These are phyloP conservation scores for Paspalum notatum DNA, from an alignment of 176 grass and related monocot genomes.

Conservation along the genomic window DNA sequence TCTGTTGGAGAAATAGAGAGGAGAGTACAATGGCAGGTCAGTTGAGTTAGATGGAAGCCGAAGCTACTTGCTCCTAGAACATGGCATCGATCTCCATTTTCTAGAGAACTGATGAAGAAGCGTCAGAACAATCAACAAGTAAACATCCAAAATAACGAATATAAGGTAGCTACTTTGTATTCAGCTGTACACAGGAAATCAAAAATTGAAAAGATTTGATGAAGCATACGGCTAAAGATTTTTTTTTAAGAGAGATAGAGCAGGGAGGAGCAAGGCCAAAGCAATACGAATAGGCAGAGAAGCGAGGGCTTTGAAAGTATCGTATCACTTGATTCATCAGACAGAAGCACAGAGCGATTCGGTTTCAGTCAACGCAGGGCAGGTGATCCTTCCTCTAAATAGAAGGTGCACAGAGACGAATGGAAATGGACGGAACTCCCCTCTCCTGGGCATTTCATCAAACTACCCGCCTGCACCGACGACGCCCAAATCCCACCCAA, in stretches of 20 bases:
- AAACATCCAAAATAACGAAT: not conserved
- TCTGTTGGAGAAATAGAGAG: constrained; percentile 23
- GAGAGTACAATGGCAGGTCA: not conserved
- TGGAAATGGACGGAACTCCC: not conserved
- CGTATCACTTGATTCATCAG: not conserved
- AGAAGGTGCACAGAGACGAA: too few species aligned
- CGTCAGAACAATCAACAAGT: not conserved
- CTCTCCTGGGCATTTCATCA: not conserved
- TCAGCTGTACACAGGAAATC: not conserved
- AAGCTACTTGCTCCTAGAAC: not conserved
- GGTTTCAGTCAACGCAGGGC: not conserved
- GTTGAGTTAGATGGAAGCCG: constrained; percentile 3
- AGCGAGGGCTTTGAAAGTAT: not conserved
- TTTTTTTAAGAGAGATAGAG: too few species aligned
- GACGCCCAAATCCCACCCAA: not conserved
- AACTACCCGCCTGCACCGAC: not conserved
- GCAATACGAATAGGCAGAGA: not conserved
- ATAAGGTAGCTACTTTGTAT: not conserved
- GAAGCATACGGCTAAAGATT: not conserved
- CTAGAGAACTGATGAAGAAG: not conserved
- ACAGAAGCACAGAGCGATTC: not conserved
- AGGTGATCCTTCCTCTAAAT: not conserved
- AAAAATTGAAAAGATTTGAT: not conserved
- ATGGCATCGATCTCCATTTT: not conserved
- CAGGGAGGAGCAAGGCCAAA: too few species aligned